Conservation (phyloP, 2,329 filamentous ascomycete genomes). For the Dactylellina leptospora region DNA sequence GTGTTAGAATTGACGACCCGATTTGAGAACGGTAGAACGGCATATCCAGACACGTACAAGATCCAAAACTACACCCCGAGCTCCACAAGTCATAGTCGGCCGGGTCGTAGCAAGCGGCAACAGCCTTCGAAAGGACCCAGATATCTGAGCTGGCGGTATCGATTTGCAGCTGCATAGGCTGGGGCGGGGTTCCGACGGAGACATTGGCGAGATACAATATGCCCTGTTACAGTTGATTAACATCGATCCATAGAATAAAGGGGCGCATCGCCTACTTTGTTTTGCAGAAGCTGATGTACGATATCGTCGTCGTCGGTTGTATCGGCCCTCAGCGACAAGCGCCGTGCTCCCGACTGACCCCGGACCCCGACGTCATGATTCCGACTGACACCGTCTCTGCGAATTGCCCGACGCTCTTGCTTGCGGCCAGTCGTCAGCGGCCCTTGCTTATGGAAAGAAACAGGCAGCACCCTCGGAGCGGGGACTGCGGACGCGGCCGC, state of each 20-base stretch:
- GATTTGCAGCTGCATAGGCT: conserved; percentile 48
- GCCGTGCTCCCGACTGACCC: neutral
- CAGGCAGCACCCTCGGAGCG: conserved; percentile 6
- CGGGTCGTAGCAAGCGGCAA: conserved; percentile 28
- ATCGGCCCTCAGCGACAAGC: conserved; percentile 19
- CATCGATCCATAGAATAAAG: neutral
- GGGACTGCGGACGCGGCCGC: neutral
- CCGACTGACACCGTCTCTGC: neutral
- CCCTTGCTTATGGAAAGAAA: conserved; percentile 40
- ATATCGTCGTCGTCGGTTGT: conserved; percentile 12
- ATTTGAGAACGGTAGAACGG: too few relatives aligned
- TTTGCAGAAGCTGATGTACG: conserved; percentile 39
- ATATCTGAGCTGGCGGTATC: conserved; percentile 51
- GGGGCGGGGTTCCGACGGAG: conserved; percentile 45
- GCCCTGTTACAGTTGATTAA: conserved; percentile 7
- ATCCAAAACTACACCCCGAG: conserved; percentile 34
- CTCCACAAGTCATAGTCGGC: conserved; percentile 29
- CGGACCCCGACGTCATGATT: neutral
- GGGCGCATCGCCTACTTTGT: conserved; percentile 27
- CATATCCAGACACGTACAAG: conserved; percentile 29
- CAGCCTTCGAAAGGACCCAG: conserved; percentile 40
- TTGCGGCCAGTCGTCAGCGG: neutral
- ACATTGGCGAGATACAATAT: conserved; percentile 49
- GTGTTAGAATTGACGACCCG: too few relatives aligned
- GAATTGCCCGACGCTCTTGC: neutral